A percentile compares a stretch with the other conserved stretches of the same genome.
Evolutionary conservation across 2,329 filamentous ascomycete genomes (phyloP).

Genomic region (Beauveria sp.): DNA sequence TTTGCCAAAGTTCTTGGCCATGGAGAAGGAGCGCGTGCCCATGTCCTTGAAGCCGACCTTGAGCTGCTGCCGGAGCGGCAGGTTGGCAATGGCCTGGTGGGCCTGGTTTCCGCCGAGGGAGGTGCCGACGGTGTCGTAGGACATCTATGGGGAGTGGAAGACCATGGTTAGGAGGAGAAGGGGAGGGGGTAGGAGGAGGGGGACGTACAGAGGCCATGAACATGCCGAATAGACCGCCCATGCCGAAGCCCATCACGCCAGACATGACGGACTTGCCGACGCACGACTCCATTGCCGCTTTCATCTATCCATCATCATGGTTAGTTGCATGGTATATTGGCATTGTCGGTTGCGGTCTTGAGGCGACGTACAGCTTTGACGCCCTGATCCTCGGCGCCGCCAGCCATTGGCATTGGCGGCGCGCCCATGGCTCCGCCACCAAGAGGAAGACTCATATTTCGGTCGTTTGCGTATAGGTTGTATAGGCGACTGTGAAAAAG

Average conservation of each 20-base stretch:
- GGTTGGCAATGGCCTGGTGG: conserved; percentile 40
- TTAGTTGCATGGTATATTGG: background rate
- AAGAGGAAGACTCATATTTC: conserved; percentile 30
- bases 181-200: background rate
- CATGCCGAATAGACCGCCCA: conserved; percentile 88
- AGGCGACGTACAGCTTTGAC: conserved; percentile 38
- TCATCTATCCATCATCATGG: conserved; percentile 49
- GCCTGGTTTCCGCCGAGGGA: conserved; percentile 32
- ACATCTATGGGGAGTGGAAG: conserved; percentile 57
- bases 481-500: background rate
- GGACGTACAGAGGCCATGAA: conserved; percentile 90
- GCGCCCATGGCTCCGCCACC: conserved; percentile 16
- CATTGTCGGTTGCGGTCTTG: background rate
- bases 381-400: conserved; percentile 40
- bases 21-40: conserved; percentile 73
- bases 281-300: conserved; percentile 85
- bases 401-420: conserved; percentile 17
- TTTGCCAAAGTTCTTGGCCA: conserved; percentile 90
- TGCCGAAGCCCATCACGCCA: conserved; percentile 86
- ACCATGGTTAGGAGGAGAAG: background rate
- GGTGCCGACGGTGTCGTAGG: conserved; percentile 88
- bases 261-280: conserved; percentile 81
- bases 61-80: conserved; percentile 80
- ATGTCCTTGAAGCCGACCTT: conserved; percentile 87
- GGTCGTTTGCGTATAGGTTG: background rate